These are phyloP conservation scores for Mikania micrantha DNA, from an alignment of 129 eudicot genomes.

Conservation along the genomic window DNA sequence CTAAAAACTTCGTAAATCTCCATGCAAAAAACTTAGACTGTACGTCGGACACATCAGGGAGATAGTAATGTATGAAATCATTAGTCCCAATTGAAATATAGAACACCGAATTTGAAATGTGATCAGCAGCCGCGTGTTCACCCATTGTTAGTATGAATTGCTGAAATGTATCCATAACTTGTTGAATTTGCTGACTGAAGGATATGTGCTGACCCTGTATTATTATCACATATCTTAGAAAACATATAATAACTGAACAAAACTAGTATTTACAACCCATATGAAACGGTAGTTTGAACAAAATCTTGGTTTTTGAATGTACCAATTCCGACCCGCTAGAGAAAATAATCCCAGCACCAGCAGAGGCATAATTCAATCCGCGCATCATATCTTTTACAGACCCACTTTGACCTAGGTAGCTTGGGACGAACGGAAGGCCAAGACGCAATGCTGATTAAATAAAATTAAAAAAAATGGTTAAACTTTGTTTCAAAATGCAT, in stretches of 20 bases:
- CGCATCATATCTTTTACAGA: constrained; percentile 56
- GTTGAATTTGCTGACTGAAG: constrained; percentile 84
- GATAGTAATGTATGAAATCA: constrained; percentile 92
- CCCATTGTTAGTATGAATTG: constrained; percentile 75
- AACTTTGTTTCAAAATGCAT: not conserved
- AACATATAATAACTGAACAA: not conserved
- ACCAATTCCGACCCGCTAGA: constrained; percentile 95
- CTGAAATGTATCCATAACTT: constrained; percentile 81
- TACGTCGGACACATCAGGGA: constrained; percentile 66
- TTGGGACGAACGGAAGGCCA: constrained; percentile 78
- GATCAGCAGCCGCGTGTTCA: constrained; percentile 61
- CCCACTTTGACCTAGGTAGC: constrained; percentile 68
- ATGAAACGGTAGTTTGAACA: not conserved
- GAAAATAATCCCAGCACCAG: constrained; percentile 95
- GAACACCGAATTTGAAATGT: constrained; percentile 63
- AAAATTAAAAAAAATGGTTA: not conserved
- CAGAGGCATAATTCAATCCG: constrained; percentile 92
- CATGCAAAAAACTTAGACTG: constrained; percentile 75
- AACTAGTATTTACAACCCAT: not conserved
- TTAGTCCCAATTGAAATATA: constrained; percentile 89
- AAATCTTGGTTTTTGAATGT: constrained; percentile 13
- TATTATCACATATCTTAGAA: not conserved
- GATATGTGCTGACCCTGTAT: constrained; percentile 91
- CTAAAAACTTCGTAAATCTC: constrained; percentile 71
- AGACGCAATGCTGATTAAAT: constrained; percentile 49